Evolutionary conservation across 2,329 filamentous ascomycete genomes (phyloP), one percentile per base, ranked within the genome.

Genomic region (Xylariaceae sp.): DNA sequence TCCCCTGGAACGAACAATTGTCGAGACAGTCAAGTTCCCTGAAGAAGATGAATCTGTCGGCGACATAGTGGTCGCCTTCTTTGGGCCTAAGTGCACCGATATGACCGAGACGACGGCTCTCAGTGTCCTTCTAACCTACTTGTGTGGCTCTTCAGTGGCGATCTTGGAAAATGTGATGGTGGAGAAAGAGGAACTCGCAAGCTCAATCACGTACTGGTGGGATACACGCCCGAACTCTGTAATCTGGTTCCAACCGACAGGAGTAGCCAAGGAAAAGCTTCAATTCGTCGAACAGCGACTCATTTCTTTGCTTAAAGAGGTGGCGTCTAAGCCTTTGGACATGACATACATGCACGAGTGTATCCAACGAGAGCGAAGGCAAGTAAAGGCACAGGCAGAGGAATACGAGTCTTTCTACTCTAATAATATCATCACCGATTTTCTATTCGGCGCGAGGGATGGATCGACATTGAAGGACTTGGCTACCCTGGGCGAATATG

Each of bases 31-130:
- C 31, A 86, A 95, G 59, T 99, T 99, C 65, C 94, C 94, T 0
- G 94, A 99, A 68, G 92, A 96, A 65, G 94, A 99, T 62, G 94
- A 99, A 68, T 92, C 90, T 0, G 88, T 86, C 53, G 94, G 94
- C 39, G 92, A 97, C 68, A 84, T 97, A 48, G 75, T 89, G 47
- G 84, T 96, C 26, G 87, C 82, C 1, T 96, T 95, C 73, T 84
- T 97, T 53, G 94, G 94, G 0, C 94, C 94, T 0, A 80, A 86
- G 63, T 91, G 87, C 70, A 87, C 81, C 51, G 85, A 96, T 63
- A 71, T 81, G 2, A 68, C 88, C 29, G 75, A 80, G 41, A 81
- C 82, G 8, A 86, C 85, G 11, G 94, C 91, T 1, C 74, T 96
- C 3, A 88, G 88, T 59, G 83, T 95, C 49, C 74, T 95, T 2